Conservation (phyloP, 148 eudicot species). For the Amaranthus cruentus region DNA sequence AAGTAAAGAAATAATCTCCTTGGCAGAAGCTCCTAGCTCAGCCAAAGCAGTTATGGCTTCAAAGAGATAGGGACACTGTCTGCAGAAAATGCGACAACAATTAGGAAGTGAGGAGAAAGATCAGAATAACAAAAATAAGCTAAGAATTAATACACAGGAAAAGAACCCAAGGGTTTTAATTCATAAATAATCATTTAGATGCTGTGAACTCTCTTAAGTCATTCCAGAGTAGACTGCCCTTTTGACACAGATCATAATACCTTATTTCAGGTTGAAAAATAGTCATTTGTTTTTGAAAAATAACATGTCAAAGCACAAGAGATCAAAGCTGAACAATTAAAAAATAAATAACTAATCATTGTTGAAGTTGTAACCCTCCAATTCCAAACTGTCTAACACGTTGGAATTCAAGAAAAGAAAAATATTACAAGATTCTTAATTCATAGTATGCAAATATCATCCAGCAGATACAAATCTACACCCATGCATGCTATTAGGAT, state of each 20-base stretch:
- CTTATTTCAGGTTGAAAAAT: too few species aligned
- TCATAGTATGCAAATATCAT: too few species aligned
- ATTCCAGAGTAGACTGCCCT: not conserved
- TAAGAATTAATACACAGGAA: not conserved
- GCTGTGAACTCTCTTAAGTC: not conserved
- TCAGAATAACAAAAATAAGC: not conserved
- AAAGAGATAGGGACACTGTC: conserved; percentile 73
- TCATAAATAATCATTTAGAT: not conserved
- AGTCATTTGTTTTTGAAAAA: not conserved
- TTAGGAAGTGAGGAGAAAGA: not conserved
- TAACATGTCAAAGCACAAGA: not conserved
- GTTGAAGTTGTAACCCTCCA: too few species aligned
- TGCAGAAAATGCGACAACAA: conserved; percentile 23
- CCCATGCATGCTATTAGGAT: too few species aligned
- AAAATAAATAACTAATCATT: too few species aligned
- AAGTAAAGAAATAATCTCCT: conserved; percentile 75
- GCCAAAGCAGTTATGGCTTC: conserved; percentile 93
- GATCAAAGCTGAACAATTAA: not conserved
- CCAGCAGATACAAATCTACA: too few species aligned
- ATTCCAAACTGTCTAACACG: too few species aligned
- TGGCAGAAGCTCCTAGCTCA: conserved; percentile 75
- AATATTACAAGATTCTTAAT: too few species aligned
- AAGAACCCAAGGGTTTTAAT: not conserved
- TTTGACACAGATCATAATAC: not conserved
- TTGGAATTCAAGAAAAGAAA: too few species aligned